Percentiles rank a stretch among this genome's conserved stretches.
These are phyloP conservation scores for Solanum sparsipilum DNA, from an alignment of 257 asterid genomes.

Conservation along the genomic window DNA sequence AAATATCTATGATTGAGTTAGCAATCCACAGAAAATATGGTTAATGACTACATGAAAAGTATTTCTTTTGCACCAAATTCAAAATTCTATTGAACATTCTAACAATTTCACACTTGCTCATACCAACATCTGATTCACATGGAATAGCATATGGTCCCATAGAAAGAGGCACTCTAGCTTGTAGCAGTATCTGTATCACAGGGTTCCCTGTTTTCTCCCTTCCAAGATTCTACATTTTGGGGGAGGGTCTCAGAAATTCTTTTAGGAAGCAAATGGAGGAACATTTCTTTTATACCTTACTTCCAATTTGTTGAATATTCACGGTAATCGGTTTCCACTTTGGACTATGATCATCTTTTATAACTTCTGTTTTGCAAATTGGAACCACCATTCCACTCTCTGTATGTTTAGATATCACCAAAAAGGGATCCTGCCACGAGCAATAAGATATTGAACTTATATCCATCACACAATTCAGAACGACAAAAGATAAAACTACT, in stretches of 20 bases:
- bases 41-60: background rate
- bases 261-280: background rate
- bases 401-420: slow-evolving; percentile 62
- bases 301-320: slow-evolving; percentile 87
- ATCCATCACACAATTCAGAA: background rate
- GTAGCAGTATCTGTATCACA: background rate
- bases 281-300: slow-evolving; percentile 57
- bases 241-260: background rate
- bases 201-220: background rate
- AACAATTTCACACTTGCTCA: background rate
- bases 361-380: slow-evolving; percentile 91
- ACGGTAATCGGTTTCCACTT: slow-evolving; percentile 66
- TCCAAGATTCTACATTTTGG: background rate
- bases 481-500: background rate
- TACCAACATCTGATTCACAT: background rate
- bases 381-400: slow-evolving; percentile 68
- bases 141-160: background rate
- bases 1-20: background rate
- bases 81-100: background rate
- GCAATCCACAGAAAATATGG: background rate
- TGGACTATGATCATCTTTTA: slow-evolving; percentile 74
- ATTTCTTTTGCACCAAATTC: background rate
- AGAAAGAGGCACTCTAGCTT: background rate
- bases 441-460: background rate
- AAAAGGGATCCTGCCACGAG: slow-evolving; percentile 83